A percentile compares a stretch with the other conserved stretches of the same genome.
Conservation (phyloP, 2,329 filamentous ascomycete genomes). For the Diaporthe ilicicola region DNA sequence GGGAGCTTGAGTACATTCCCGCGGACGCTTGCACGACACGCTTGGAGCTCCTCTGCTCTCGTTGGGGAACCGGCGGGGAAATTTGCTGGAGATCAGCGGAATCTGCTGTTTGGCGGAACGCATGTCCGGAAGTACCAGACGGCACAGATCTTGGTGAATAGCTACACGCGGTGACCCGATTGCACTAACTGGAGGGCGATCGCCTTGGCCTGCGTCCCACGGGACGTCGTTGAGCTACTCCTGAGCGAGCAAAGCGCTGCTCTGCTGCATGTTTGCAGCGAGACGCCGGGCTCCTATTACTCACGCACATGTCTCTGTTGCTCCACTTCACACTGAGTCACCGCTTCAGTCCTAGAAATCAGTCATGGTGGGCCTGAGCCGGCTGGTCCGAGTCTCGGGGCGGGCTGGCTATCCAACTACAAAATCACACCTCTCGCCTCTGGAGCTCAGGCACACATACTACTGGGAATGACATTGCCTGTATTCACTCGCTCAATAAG, state of each 20-base stretch:
- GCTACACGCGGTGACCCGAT: not conserved
- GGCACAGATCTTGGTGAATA: not conserved
- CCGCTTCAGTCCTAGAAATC: not conserved
- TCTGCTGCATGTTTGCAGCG: not conserved
- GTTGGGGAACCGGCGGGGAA: slow-evolving; percentile 11
- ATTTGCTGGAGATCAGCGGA: slow-evolving; percentile 19
- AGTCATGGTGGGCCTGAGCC: not conserved
- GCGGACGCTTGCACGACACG: not conserved
- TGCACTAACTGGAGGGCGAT: slow-evolving; percentile 12
- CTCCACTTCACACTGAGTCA: slow-evolving; percentile 16
- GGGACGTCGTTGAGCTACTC: not conserved
- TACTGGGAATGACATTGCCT: no score
- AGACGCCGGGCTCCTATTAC: not conserved
- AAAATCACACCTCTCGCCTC: not conserved
- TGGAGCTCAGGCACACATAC: no score
- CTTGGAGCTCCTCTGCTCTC: not conserved
- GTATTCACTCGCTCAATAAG: no score
- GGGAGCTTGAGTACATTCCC: slow-evolving; percentile 7
- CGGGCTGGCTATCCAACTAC: not conserved
- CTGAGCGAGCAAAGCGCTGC: not conserved
- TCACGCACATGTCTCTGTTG: not conserved
- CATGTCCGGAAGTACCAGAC: not conserved
- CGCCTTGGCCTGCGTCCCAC: not conserved
- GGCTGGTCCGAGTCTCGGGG: not conserved
- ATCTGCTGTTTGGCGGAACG: slow-evolving; percentile 11